Evolutionary conservation across 176 grass and related monocot genomes (phyloP), one percentile per base, ranked within the genome.

Genomic region (Raddia guianensis): DNA sequence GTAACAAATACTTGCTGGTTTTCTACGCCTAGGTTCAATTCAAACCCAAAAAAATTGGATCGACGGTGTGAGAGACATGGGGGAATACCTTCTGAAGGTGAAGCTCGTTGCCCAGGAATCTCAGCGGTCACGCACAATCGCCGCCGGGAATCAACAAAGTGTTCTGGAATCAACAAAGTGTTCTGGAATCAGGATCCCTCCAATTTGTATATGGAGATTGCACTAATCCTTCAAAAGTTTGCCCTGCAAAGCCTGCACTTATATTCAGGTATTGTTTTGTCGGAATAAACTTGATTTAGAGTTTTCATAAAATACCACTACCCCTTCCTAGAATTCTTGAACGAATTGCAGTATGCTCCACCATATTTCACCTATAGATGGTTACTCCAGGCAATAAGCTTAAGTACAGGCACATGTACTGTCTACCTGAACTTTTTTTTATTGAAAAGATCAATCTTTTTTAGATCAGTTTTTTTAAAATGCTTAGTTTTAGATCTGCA

Each of bases 121-220:
- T n/a, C n/a, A n/a, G n/a, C n/a, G n/a, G n/a, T n/a, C n/a, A n/a
- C n/a, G n/a, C n/a, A n/a, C n/a, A n/a, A n/a, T n/a, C n/a, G n/a
- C n/a, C n/a, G n/a, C n/a, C n/a, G n/a, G n/a, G n/a, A n/a, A n/a
- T n/a, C n/a, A n/a, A n/a, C n/a, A n/a, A n/a, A n/a, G n/a, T n/a
- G n/a, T n/a, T n/a, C n/a, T n/a, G n/a, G n/a, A 81, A 87, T n/a
- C 77, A 92, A 15, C 77, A 92, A 68, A 87, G 54, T 86, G 68
- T 89, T 66, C 50, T 75, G 14, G 90, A 93, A 20, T 48, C 64
- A 40, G 92, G 95, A 44, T 90, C 86, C 32, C 79, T 98, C 78
- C 90, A 93, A 62, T 86, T 98, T 92, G 88, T 98, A 54, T 98
- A 94, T 79, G 95, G 90, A 87, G 95, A 98, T 89, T 98, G 95